Conservation (phyloP, 495 filamentous ascomycete species). For the Aspergillus steynii region DNA sequence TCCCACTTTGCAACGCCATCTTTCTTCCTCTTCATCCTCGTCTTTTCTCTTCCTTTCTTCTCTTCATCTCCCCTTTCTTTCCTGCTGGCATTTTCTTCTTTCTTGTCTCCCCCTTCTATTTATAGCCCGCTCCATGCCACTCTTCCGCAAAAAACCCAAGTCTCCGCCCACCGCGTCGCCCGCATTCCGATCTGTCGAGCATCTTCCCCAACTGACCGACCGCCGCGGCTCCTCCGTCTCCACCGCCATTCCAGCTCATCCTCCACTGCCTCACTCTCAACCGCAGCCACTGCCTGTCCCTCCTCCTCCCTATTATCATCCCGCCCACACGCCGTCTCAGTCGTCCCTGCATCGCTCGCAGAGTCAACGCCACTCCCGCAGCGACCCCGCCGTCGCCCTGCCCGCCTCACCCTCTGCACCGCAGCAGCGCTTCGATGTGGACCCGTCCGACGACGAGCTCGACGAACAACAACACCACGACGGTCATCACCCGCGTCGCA, state of each 20-base stretch:
- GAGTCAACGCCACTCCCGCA: slow-evolving; percentile 27
- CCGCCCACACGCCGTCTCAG: slow-evolving; percentile 12
- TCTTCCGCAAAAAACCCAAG: background rate
- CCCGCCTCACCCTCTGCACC: slow-evolving; percentile 18
- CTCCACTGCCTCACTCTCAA: slow-evolving; percentile 17
- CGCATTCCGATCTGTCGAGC: slow-evolving; percentile 37
- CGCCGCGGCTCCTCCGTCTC: slow-evolving; percentile 21
- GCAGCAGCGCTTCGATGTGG: slow-evolving; percentile 22
- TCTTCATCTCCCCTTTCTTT: background rate
- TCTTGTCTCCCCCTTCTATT: background rate
- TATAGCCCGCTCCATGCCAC: background rate
- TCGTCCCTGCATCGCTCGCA: slow-evolving; percentile 29
- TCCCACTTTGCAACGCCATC: background rate
- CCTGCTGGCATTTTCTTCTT: slow-evolving; percentile 1
- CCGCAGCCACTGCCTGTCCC: slow-evolving; percentile 8
- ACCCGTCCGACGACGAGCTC: slow-evolving; percentile 12
- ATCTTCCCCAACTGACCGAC: slow-evolving; percentile 27
- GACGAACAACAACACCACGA: background rate
- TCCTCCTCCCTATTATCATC: slow-evolving; percentile 16
- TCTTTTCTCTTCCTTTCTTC: background rate
- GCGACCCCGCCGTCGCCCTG: slow-evolving; percentile 7
- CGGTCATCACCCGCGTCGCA: slow-evolving; percentile 15
- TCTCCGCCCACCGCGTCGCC: slow-evolving; percentile 25
- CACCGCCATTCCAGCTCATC: slow-evolving; percentile 20
- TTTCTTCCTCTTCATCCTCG: background rate